Conservation (phyloP, 495 filamentous ascomycete species). For the Letharia lupina region DNA sequence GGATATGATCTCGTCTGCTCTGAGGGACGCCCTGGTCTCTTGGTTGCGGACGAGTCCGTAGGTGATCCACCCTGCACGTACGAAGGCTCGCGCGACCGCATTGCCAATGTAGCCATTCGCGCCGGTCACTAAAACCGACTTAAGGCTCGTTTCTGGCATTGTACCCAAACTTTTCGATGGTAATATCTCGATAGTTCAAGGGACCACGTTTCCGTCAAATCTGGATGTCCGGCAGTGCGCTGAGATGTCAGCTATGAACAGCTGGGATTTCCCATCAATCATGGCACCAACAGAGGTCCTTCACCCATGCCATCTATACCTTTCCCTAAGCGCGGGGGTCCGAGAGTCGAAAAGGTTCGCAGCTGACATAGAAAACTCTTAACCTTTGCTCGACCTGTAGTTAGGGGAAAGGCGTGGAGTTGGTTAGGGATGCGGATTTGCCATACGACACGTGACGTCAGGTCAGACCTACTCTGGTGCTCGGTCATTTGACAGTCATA, state of each 20-base stretch:
- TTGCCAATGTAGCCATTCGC: slow-evolving; percentile 39
- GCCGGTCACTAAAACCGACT: slow-evolving; percentile 33
- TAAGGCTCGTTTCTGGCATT: slow-evolving; percentile 2
- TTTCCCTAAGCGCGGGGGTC: slow-evolving; percentile 4
- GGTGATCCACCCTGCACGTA: slow-evolving; percentile 32
- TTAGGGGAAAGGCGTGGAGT: slow-evolving; percentile 15
- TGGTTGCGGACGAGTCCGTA: slow-evolving; percentile 34
- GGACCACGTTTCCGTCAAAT: not conserved
- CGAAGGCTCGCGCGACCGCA: slow-evolving; percentile 36
- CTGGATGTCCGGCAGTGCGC: not conserved
- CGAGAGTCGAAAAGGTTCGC: not conserved
- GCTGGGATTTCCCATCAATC: not conserved
- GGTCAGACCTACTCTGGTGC: too few species aligned
- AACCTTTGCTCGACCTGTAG: slow-evolving; percentile 10
- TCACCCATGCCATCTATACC: not conserved
- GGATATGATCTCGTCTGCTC: slow-evolving; percentile 31
- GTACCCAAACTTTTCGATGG: not conserved
- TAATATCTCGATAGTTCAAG: not conserved
- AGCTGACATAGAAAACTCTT: slow-evolving; percentile 17
- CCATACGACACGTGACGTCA: too few species aligned
- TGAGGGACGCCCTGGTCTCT: slow-evolving; percentile 22
- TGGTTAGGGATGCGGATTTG: not conserved
- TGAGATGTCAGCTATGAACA: not conserved
- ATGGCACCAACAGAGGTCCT: not conserved
- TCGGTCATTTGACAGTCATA: too few species aligned